These are phyloP conservation scores for Nigrospora sphaerica DNA, from an alignment of 2,329 filamentous ascomycete genomes.

Conservation along the genomic window DNA sequence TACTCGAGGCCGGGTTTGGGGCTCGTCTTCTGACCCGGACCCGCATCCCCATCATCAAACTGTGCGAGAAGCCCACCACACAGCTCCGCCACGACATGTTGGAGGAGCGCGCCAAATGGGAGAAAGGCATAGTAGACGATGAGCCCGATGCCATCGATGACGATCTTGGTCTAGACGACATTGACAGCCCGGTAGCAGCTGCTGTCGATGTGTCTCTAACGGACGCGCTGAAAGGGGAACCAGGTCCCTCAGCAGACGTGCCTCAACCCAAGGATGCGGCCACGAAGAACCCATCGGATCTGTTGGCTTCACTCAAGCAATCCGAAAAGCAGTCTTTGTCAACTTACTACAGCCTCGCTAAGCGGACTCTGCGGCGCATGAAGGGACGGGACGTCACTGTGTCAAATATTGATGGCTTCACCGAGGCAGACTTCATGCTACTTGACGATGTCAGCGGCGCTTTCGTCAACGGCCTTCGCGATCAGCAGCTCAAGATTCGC, in stretches of 20 bases:
- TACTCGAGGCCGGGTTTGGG: constrained; percentile 66
- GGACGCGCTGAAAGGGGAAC: not conserved
- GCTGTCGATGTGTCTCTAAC: not conserved
- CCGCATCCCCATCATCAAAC: constrained; percentile 79
- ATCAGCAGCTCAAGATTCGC: constrained; percentile 35
- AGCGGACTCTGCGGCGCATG: constrained; percentile 39
- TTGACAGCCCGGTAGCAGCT: constrained; percentile 7
- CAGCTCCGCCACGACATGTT: constrained; percentile 54
- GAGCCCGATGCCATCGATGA: constrained; percentile 28
- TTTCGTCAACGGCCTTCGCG: constrained; percentile 47
- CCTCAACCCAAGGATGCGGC: not conserved
- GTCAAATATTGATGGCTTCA: constrained; percentile 37
- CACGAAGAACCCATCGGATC: not conserved
- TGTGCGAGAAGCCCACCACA: constrained; percentile 64
- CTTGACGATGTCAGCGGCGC: constrained; percentile 45
- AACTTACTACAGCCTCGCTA: constrained; percentile 41
- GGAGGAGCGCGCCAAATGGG: constrained; percentile 65
- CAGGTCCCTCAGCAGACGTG: not conserved
- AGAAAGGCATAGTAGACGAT: constrained; percentile 43
- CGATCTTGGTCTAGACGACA: constrained; percentile 16
- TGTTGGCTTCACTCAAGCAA: constrained; percentile 30
- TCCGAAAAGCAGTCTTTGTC: constrained; percentile 30
- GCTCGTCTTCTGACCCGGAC: constrained; percentile 72
- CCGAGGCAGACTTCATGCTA: constrained; percentile 34
- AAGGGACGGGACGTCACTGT: constrained; percentile 43